Evolutionary conservation across 2,329 filamentous ascomycete genomes (phyloP).

Genomic region (Phyllosticta citrichinensis): DNA sequence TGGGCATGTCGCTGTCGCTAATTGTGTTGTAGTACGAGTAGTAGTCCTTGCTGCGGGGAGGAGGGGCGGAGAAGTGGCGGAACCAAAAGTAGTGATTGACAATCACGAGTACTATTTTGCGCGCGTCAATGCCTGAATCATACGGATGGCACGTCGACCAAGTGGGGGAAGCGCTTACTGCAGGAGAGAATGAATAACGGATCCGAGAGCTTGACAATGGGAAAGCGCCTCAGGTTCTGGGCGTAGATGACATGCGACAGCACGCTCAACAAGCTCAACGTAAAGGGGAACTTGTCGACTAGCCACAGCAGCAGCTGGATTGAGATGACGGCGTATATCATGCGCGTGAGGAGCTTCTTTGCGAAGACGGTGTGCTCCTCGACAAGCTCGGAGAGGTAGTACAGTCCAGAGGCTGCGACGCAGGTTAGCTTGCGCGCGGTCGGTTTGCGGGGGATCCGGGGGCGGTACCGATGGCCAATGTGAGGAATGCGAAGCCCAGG

Average conservation of each 20-base stretch:
- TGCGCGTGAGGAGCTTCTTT: slow-evolving; percentile 70
- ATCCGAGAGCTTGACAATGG: slow-evolving; percentile 75
- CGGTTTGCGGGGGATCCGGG: background rate
- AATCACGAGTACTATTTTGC: slow-evolving; percentile 59
- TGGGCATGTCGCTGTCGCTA: slow-evolving; percentile 58
- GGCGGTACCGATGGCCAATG: slow-evolving; percentile 70
- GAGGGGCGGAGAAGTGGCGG: slow-evolving; percentile 66
- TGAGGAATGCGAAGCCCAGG: slow-evolving; percentile 87
- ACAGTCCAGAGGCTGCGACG: slow-evolving; percentile 74
- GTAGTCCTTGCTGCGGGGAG: slow-evolving; percentile 38
- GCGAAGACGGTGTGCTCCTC: slow-evolving; percentile 94
- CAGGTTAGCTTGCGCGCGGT: background rate
- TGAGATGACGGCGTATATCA: slow-evolving; percentile 75
- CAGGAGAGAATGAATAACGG: slow-evolving; percentile 80
- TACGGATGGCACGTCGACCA: background rate
- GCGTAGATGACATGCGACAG: slow-evolving; percentile 76
- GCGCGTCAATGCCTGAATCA: background rate
- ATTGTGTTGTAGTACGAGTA: slow-evolving; percentile 48
- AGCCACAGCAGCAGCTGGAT: slow-evolving; percentile 66
- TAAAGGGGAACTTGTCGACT: slow-evolving; percentile 76
- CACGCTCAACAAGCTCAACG: slow-evolving; percentile 64
- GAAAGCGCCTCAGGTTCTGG: slow-evolving; percentile 70
- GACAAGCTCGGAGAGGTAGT: slow-evolving; percentile 95
- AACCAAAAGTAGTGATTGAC: slow-evolving; percentile 96
- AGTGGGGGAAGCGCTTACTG: slow-evolving; percentile 39